Percentiles rank a stretch among this genome's conserved stretches.
These are phyloP conservation scores for Oryza glaberrima DNA, from an alignment of 176 grass and related monocot genomes.

Conservation along the genomic window DNA sequence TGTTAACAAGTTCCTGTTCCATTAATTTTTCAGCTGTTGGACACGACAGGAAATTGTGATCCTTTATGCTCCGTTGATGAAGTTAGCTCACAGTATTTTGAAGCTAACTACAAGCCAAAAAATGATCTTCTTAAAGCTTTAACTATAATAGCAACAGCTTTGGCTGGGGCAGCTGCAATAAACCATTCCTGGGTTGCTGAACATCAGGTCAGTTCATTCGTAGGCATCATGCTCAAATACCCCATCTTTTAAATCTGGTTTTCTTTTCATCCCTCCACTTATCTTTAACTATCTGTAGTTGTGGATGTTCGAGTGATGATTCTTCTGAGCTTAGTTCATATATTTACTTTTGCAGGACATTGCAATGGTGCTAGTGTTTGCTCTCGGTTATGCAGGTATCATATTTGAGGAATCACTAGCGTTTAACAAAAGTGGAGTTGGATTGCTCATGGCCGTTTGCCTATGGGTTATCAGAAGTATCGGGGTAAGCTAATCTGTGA, in stretches of 20 bases:
- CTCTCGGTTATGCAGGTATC: slow-evolving; percentile 89
- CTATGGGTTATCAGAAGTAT: slow-evolving; percentile 98
- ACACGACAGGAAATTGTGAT: slow-evolving; percentile 71
- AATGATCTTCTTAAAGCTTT: slow-evolving; percentile 88
- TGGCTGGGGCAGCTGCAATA: slow-evolving; percentile 82
- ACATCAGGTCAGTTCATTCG: slow-evolving; percentile 65
- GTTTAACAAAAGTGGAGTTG: slow-evolving; percentile 98
- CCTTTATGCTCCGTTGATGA: slow-evolving; percentile 93
- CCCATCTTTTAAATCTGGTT: background rate
- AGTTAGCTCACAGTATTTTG: slow-evolving; percentile 80
- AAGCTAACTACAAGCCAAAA: slow-evolving; percentile 84
- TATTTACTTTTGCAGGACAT: slow-evolving; percentile 72
- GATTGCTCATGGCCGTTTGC: slow-evolving; percentile 89
- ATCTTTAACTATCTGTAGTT: background rate
- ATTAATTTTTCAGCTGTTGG: slow-evolving; percentile 60
- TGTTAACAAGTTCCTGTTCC: slow-evolving; percentile 11
- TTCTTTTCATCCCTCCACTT: background rate
- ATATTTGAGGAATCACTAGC: slow-evolving; percentile 96
- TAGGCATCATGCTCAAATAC: slow-evolving; percentile 25
- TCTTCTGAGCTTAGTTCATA: slow-evolving; percentile 18
- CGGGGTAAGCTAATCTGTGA: slow-evolving; percentile 60
- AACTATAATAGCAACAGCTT: slow-evolving; percentile 63
- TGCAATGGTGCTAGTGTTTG: slow-evolving; percentile 92
- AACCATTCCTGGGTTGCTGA: slow-evolving; percentile 97
- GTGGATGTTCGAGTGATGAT: background rate